These are phyloP conservation scores for Diospyros lotus DNA, from an alignment of 148 eudicot species.

Conservation along the genomic window DNA sequence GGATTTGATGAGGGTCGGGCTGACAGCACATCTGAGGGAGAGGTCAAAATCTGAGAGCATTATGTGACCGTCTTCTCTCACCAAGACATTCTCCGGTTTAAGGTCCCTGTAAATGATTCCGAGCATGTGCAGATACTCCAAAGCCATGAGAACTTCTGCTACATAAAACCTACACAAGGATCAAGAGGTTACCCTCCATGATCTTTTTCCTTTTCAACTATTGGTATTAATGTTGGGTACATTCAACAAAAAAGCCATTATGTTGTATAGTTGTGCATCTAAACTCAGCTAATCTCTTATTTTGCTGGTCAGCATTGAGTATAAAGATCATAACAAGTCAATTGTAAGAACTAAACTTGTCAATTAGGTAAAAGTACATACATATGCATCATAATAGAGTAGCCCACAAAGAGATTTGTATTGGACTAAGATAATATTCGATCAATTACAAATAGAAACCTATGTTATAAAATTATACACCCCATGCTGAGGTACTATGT, in stretches of 20 bases:
- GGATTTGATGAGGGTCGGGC: constrained; percentile 74
- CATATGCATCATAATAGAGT: too few relatives aligned
- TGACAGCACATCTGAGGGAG: constrained; percentile 72
- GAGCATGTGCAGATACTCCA: constrained; percentile 96
- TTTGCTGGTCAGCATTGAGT: too few relatives aligned
- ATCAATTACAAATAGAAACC: too few relatives aligned
- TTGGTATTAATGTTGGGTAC: background rate
- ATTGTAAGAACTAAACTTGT: too few relatives aligned
- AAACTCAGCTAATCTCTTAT: too few relatives aligned
- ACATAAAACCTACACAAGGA: constrained; percentile 69
- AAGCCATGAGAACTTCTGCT: constrained; percentile 90
- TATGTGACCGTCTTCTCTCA: constrained; percentile 90
- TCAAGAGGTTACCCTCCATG: background rate
- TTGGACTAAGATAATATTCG: too few relatives aligned
- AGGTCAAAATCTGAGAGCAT: constrained; percentile 99
- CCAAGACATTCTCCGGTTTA: constrained; percentile 90
- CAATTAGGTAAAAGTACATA: too few relatives aligned
- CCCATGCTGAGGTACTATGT: too few relatives aligned
- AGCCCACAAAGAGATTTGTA: too few relatives aligned
- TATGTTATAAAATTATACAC: too few relatives aligned
- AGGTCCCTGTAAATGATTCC: constrained; percentile 92
- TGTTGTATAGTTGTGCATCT: too few relatives aligned
- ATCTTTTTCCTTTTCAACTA: background rate
- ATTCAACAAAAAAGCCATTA: background rate
- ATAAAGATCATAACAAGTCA: too few relatives aligned